These are phyloP conservation scores for Neonectria hederae DNA, from an alignment of 2,329 filamentous ascomycete genomes.

Conservation along the genomic window DNA sequence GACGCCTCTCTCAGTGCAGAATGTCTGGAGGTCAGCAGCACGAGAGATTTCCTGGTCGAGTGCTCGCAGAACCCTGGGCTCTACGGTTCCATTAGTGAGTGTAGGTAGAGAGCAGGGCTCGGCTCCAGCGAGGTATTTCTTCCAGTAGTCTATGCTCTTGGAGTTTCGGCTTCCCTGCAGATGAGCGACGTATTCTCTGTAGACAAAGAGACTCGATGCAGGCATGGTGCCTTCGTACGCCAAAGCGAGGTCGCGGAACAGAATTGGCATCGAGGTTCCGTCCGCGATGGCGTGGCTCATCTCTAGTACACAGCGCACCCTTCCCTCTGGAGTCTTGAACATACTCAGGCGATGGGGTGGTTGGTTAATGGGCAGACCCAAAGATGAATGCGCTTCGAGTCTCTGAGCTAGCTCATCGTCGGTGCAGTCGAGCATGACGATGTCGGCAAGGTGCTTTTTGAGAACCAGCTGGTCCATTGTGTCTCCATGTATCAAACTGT, in stretches of 20 bases:
- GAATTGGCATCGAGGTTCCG: conserved; percentile 32
- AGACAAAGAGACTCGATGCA: background rate
- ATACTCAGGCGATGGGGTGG: conserved; percentile 34
- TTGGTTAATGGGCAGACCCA: background rate
- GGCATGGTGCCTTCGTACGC: conserved; percentile 23
- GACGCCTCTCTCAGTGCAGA: background rate
- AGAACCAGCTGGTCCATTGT: conserved; percentile 36
- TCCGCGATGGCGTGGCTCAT: conserved; percentile 38
- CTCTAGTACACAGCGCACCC: conserved; percentile 23
- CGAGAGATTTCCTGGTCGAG: background rate
- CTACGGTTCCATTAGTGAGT: background rate
- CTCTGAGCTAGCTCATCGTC: background rate
- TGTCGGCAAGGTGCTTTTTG: background rate
- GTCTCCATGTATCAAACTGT: conserved; percentile 15
- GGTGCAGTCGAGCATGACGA: conserved; percentile 6
- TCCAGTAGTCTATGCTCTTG: conserved; percentile 22
- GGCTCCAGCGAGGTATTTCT: conserved; percentile 2
- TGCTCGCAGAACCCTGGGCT: background rate
- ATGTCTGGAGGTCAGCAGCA: background rate
- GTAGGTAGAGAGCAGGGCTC: conserved; percentile 18
- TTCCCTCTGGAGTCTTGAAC: background rate
- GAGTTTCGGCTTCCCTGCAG: background rate
- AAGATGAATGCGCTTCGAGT: background rate
- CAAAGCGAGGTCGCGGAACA: conserved; percentile 29
- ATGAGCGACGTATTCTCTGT: conserved; percentile 29